These are phyloP conservation scores for Plasmodium inui DNA, from an alignment of 169 alveolate species.

Conservation along the genomic window DNA sequence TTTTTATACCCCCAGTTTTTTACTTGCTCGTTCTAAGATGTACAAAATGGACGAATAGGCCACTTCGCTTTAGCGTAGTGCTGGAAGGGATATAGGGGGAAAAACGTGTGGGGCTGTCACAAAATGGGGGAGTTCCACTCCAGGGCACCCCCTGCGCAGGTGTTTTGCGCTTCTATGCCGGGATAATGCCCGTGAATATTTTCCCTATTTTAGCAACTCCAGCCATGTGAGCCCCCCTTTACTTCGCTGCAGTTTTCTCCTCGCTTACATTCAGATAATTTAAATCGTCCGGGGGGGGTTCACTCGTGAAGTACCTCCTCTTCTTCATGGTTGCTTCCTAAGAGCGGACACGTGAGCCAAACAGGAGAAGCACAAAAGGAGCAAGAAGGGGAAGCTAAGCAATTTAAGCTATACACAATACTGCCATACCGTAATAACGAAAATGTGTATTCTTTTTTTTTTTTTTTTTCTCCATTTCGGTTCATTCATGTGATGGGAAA, in stretches of 20 bases:
- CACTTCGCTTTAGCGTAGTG: not conserved
- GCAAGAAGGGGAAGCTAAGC: not conserved
- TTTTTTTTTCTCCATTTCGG: not conserved
- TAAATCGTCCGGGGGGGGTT: constrained; percentile 45
- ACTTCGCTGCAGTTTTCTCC: not conserved
- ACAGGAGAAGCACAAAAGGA: not conserved
- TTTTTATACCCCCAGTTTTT: not conserved
- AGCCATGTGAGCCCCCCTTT: not conserved
- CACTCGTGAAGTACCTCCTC: constrained; percentile 28
- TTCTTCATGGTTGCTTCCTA: not conserved
- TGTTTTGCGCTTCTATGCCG: not conserved
- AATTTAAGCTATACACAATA: not conserved
- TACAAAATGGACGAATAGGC: not conserved
- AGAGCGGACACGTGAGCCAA: not conserved
- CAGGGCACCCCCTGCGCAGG: not conserved
- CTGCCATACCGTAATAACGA: not conserved
- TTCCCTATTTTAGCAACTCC: not conserved
- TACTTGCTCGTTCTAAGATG: not conserved
- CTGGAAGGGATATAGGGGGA: not conserved
- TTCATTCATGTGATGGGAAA: not conserved
- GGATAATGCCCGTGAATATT: not conserved
- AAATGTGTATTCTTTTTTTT: not conserved
- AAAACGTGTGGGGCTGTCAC: not conserved
- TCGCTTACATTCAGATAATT: constrained; percentile 9
- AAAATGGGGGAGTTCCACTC: not conserved